Base-by-base conservation (phyloP, 192 early-diverging fungal species). In the Phlyctochytrium planicorne region DNA sequence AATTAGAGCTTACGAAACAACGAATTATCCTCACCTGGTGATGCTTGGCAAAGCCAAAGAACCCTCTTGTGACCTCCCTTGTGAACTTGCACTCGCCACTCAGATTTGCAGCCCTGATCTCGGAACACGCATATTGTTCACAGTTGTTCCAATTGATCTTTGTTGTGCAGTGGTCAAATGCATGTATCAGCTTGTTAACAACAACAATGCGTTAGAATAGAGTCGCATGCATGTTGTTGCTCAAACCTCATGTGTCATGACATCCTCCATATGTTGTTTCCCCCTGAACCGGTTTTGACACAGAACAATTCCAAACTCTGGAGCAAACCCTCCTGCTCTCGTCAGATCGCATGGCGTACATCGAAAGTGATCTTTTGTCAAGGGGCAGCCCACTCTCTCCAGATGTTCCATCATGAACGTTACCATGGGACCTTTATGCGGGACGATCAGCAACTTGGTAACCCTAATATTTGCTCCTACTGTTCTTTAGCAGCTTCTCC, bases 261-360 rank as follows among this genome's bases (percentile, higher is more conserved):
- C 94, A 62, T 93, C 90, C 73, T 96, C 93, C 80, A 91, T 80
- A 66, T 94, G 93, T n/a, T 79, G 79, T 72, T 91, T 94, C 36
- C 82, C 82, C 32, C 82, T 74, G 59, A 98, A 80, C 67, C 81
- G 80, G 75, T 96, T 94, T 70, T 93, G 87, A 77, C 96, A 98
- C 31, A 98, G 80, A 27, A 96, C 77, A 62, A 97, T 87, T n/a
- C 92, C 91, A 34, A 83, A 74, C 1, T 89, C 82, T 0, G 89
- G 90, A 12, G 90, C 83, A 60, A 93, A 98, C 10, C 94, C 96
- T 40, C 94, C 96, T n/a, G 90, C 86, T 33, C 91, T 82, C 62
- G 83, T 90, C 23, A 81, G 79, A 62, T 91, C 89, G 79, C 95
- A 98, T 24, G 90, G 89, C 59, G 85, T 79, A 75, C 95, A 98